Percentiles rank a stretch among this genome's conserved stretches.
phyloP scores from a whole-genome alignment of 2,329 filamentous ascomycete genomes.

The Aulographum hederae region DNA sequence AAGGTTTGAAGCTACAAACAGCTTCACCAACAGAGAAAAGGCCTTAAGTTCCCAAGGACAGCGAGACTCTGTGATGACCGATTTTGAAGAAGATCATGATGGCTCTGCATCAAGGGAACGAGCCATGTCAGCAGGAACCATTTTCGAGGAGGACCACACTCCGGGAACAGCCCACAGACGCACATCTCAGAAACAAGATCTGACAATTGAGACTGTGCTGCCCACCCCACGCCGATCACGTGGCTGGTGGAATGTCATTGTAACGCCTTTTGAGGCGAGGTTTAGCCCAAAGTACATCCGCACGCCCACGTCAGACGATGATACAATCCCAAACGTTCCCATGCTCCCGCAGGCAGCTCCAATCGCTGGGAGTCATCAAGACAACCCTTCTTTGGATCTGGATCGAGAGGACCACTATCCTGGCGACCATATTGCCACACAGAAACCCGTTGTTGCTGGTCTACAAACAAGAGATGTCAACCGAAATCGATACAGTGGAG shows the following conservation, averaged over 20 bases:
- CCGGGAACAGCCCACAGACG: slow-evolving; percentile 8
- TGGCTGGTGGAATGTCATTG: slow-evolving; percentile 66
- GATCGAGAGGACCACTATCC: no score
- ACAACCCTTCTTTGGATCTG: no score
- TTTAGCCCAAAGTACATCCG: slow-evolving; percentile 9
- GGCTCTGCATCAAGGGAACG: slow-evolving; percentile 21
- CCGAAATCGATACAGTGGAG: no score
- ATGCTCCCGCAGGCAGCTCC: slow-evolving; percentile 9
- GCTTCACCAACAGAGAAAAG: neutral
- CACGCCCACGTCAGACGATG: slow-evolving; percentile 4
- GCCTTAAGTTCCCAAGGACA: neutral
- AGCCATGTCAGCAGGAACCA: slow-evolving; percentile 39
- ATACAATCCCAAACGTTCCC: slow-evolving; percentile 16
- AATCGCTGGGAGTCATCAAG: no score
- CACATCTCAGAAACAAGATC: slow-evolving; percentile 21
- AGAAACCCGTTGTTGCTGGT: no score
- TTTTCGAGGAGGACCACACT: slow-evolving; percentile 51
- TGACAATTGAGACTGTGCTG: slow-evolving; percentile 17
- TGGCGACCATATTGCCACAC: no score
- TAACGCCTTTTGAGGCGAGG: slow-evolving; percentile 42
- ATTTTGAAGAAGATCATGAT: slow-evolving; percentile 30
- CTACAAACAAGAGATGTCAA: no score
- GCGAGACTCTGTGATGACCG: slow-evolving; percentile 10
- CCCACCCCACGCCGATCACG: slow-evolving; percentile 40
- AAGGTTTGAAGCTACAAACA: neutral